Evolutionary conservation across 345 rosid species (phyloP).

Genomic region (Salix exigua): DNA sequence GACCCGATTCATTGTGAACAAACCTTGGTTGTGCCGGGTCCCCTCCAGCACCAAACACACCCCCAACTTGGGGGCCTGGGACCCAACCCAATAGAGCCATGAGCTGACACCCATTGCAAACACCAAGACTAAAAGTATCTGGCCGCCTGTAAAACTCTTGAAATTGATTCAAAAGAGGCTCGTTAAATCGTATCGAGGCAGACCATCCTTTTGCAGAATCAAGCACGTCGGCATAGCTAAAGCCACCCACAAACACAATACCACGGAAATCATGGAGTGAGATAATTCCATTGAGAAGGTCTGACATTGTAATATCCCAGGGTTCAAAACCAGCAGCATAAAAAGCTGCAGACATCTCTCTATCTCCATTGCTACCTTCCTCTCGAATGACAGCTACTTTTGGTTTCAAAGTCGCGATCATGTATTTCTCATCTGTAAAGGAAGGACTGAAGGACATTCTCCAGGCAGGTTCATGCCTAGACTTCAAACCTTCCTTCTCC

Average conservation of each 20-base stretch:
- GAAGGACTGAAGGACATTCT: constrained; percentile 67
- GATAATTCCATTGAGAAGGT: constrained; percentile 60
- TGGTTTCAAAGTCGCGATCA: constrained; percentile 57
- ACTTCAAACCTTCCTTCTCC: constrained; percentile 84
- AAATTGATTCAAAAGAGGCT: constrained; percentile 68
- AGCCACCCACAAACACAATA: constrained; percentile 88
- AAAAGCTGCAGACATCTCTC: constrained; percentile 94
- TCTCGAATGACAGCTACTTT: constrained; percentile 90
- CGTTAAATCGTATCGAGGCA: constrained; percentile 80
- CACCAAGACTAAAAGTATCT: constrained; percentile 86
- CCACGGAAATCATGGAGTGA: constrained; percentile 71
- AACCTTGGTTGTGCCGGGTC: constrained; percentile 85
- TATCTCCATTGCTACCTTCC: constrained; percentile 97
- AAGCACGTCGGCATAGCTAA: constrained; percentile 90
- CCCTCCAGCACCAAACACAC: constrained; percentile 67
- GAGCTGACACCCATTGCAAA: constrained; percentile 93
- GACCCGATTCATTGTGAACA: constrained; percentile 87
- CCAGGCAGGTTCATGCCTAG: constrained; percentile 73
- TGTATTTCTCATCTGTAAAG: constrained; percentile 51
- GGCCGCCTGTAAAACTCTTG: constrained; percentile 84
- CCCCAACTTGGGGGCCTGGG: constrained; percentile 89
- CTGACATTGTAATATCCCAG: constrained; percentile 92
- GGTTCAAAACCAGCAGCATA: constrained; percentile 91
- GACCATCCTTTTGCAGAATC: constrained; percentile 99
- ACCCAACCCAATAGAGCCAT: constrained; percentile 95